Base-by-base conservation (phyloP, 2,329 filamentous ascomycete genomes). In the Lecanoromycetidae sp. region DNA sequence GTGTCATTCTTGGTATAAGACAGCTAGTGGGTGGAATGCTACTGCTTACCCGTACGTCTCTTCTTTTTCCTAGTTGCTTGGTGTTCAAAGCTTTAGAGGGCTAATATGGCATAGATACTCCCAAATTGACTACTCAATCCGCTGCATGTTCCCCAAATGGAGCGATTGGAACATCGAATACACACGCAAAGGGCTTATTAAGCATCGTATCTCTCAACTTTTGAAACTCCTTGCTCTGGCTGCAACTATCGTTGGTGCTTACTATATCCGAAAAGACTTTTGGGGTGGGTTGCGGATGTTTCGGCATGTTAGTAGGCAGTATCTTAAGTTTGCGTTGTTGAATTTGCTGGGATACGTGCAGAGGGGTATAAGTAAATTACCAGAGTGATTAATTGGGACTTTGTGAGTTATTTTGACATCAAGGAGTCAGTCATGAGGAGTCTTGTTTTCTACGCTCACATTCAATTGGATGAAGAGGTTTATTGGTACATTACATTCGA, bases 121-220 rank as follows among this genome's bases (percentile, higher is more conserved):
- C 1, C 74, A 77, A 57, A 58, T 75, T 32, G 66, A 72, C 55
- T 76, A 73, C 56, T 66, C 61, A 43, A 58, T 68, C 17, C 60
- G 68, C 9, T 76, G 71, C 59, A 66, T 64, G 51, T 77, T 75
- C 52, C 72, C 72, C 2, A 66, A 62, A 20, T 77, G 71, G 70
- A 60, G 54, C n/a, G 66, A 77, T 51, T 77, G 73, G 74, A 65
- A 68, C 15, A 66, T 72, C 13, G 63, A 60, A 29, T 72, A 72
- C 45, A 77, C 74, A 2, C 54, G 52, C 8, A 72, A 71, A 52
- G 74, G 74, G 0, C 53, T 66, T 0, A 36, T 59, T 9, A 64
- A 63, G 50, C 61, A 57, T 15, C 48, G 57, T 7, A 20, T 57
- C 10, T 44, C 48, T 19, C 46, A 47, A 32, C 27, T 54, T 4